phyloP scores from a whole-genome alignment of 2,329 filamentous ascomycete genomes.

The Arachnomyces sp. region DNA sequence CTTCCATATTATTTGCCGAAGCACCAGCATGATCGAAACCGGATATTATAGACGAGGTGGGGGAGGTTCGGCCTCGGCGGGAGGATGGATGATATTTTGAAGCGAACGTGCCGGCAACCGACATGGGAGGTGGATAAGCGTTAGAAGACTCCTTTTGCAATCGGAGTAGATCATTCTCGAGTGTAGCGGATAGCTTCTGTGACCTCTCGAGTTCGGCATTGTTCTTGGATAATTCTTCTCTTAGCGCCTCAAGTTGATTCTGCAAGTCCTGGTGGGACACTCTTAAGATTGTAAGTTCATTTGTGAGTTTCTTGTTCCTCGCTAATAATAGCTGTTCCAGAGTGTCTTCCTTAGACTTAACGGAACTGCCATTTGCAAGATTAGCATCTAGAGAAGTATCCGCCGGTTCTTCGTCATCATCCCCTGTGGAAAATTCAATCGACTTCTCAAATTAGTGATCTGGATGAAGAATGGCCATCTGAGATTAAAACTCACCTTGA shows the following conservation, averaged over 20 bases:
- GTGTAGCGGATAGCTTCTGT: constrained; percentile 73
- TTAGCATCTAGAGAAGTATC: constrained; percentile 32
- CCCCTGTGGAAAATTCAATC: constrained; percentile 87
- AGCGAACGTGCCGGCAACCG: constrained; percentile 83
- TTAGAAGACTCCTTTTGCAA: constrained; percentile 81
- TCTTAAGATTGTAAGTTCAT: constrained; percentile 84
- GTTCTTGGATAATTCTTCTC: constrained; percentile 74
- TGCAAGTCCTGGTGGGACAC: constrained; percentile 93
- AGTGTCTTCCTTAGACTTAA: constrained; percentile 64
- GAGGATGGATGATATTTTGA: constrained; percentile 67
- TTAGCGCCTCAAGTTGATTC: constrained; percentile 66
- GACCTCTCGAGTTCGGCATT: constrained; percentile 82
- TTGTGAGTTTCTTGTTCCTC: constrained; percentile 91
- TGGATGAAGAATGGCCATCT: background rate
- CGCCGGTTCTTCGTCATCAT: constrained; percentile 59
- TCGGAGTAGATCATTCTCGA: constrained; percentile 84
- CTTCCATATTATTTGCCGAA: constrained; percentile 46
- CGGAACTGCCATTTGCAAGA: constrained; percentile 40
- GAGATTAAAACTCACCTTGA: constrained; percentile 52
- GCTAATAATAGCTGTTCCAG: constrained; percentile 85
- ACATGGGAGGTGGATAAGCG: constrained; percentile 80
- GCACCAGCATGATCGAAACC: constrained; percentile 70
- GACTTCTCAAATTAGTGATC: constrained; percentile 44
- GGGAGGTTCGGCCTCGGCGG: constrained; percentile 65
- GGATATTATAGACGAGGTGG: constrained; percentile 95